Percentiles rank a stretch among this genome's conserved stretches.
phyloP scores from a whole-genome alignment of 257 asterid genomes.

The Nicotiana benthamiana region DNA sequence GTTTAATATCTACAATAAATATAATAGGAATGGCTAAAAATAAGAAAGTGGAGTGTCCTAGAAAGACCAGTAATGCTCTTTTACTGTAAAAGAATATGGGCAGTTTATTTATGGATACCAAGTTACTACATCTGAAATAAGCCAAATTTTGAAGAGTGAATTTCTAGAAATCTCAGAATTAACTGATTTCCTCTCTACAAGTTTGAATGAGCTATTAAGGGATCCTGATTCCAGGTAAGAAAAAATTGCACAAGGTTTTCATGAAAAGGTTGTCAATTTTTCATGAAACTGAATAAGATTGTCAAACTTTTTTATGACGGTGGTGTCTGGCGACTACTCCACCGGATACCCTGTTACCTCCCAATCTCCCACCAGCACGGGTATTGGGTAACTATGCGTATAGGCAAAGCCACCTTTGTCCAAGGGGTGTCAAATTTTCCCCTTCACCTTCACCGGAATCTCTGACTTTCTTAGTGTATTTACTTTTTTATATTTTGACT shows the following conservation, averaged over 20 bases:
- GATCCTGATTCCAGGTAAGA: not conserved
- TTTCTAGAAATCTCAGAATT: not conserved
- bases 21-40: not conserved
- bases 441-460: too few relatives aligned
- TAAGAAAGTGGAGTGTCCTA: not conserved
- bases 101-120: not conserved
- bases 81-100: not conserved
- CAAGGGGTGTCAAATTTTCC: too few relatives aligned
- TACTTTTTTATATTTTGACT: too few relatives aligned
- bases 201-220: not conserved
- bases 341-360: too few relatives aligned
- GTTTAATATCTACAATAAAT: not conserved
- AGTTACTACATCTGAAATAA: not conserved
- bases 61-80: not conserved
- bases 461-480: too few relatives aligned
- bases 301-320: too few relatives aligned
- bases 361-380: too few relatives aligned
- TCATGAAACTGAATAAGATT: too few relatives aligned
- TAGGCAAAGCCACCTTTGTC: too few relatives aligned
- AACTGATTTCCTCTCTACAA: not conserved
- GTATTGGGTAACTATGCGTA: too few relatives aligned
- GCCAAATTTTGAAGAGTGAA: not conserved
- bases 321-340: too few relatives aligned
- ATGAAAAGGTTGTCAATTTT: not conserved
- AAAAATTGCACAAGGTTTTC: not conserved